A percentile compares a stretch with the other conserved stretches of the same genome.
These are phyloP conservation scores for Cryphonectria naterciae DNA, from an alignment of 2,329 filamentous ascomycete species.

Conservation along the genomic window DNA sequence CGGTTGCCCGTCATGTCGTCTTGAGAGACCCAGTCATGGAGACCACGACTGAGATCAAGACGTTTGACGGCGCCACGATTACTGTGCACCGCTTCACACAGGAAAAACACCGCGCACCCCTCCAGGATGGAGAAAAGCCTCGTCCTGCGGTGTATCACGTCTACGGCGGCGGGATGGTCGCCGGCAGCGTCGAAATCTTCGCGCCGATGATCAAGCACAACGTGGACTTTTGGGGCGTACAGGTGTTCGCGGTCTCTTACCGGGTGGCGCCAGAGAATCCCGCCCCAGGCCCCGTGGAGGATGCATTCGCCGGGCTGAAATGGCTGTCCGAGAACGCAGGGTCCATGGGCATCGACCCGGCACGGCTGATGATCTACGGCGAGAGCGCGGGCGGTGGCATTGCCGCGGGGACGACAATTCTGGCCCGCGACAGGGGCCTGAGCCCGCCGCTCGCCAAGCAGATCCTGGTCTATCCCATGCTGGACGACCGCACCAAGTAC, in stretches of 20 bases:
- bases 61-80: constrained; percentile 19
- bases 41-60: constrained; percentile 13
- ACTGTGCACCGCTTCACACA: constrained; percentile 11
- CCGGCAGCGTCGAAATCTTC: constrained; percentile 22
- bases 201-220: neutral
- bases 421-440: constrained; percentile 37
- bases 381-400: constrained; percentile 19
- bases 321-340: constrained; percentile 39
- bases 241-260: constrained; percentile 46
- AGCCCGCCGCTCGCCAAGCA: constrained; percentile 35
- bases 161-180: constrained; percentile 26
- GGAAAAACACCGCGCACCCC: constrained; percentile 4
- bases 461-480: constrained; percentile 36
- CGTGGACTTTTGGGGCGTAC: constrained; percentile 8
- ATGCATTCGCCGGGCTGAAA: constrained; percentile 32
- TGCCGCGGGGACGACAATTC: constrained; percentile 38
- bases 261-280: constrained; percentile 50
- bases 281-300: constrained; percentile 47
- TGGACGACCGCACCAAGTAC: constrained; percentile 33
- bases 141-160: constrained; percentile 18
- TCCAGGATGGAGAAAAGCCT: neutral
- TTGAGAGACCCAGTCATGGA: constrained; percentile 10
- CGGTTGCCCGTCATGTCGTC: no score
- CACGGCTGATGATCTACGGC: constrained; percentile 13
- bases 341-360: constrained; percentile 5